Conservation (phyloP, 352 stramenopile species). For the Aphanomyces invadans region DNA sequence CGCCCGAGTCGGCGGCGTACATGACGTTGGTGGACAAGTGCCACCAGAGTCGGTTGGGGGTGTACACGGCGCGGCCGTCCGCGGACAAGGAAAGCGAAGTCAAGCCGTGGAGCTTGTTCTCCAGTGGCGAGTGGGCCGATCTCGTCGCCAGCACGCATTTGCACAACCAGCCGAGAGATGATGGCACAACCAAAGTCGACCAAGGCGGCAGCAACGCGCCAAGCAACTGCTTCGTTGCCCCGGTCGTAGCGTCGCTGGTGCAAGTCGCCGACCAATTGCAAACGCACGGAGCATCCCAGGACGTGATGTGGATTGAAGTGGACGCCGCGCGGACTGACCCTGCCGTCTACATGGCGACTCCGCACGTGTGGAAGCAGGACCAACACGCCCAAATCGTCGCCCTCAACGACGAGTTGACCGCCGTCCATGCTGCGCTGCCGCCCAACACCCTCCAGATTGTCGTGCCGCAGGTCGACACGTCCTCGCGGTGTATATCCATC, state of each 20-base stretch:
- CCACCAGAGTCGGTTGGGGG: constrained; percentile 34
- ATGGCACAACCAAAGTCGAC: too few relatives aligned
- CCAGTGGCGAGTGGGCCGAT: constrained; percentile 52
- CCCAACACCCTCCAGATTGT: constrained; percentile 51
- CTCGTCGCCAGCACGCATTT: constrained; percentile 2
- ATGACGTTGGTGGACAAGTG: constrained; percentile 63
- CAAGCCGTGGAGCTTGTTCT: constrained; percentile 66
- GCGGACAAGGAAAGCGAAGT: neutral
- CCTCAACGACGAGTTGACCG: constrained; percentile 42
- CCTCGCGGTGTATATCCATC: neutral
- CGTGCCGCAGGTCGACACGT: constrained; percentile 47
- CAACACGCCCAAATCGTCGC: constrained; percentile 44
- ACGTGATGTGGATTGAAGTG: constrained; percentile 72
- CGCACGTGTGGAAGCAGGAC: constrained; percentile 57
- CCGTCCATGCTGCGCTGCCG: constrained; percentile 37
- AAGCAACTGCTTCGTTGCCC: neutral
- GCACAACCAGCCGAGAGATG: neutral
- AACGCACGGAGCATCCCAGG: constrained; percentile 25
- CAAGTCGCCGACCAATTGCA: neutral
- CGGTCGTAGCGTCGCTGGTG: neutral
- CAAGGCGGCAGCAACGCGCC: neutral
- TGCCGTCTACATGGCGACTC: constrained; percentile 53
- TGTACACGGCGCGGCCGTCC: neutral
- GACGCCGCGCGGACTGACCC: constrained; percentile 36
- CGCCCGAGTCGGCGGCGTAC: constrained; percentile 38